Evolutionary conservation across 2,329 filamentous ascomycete genomes (phyloP), one percentile per base, ranked within the genome.

Genomic region (Pestalotiopsis sp.): DNA sequence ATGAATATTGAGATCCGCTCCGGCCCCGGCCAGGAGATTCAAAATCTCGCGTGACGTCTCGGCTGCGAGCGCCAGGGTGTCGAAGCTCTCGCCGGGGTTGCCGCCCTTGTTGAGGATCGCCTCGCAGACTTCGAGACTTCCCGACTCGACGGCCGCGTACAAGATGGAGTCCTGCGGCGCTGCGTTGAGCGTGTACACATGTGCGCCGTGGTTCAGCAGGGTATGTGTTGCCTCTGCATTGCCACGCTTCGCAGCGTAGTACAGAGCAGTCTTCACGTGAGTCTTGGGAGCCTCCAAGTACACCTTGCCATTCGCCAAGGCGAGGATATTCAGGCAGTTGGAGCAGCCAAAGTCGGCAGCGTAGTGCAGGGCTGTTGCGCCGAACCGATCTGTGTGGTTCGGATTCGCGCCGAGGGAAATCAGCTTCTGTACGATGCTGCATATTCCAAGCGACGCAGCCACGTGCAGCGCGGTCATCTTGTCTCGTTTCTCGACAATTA

Each of bases 321-420:
- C 57, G 36, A 70, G 69, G 9, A 69, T 61, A n/a, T 61, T 17
- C 1, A 70, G 31, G 27, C 67, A 70, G 20, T 23, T 45, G 5
- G 67, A 27, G 23, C 69, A 70, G 31, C 69, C 69, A 58, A 70
- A 69, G 23, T 70, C 69, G 23, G 69, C 69, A n/a, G 69, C 69
- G 25, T 69, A 70, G 57, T 70, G 69, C 56, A 70, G 49, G 17
- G 69, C 64, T 39, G 69, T 70, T 9, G 58, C 38, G 4, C 64
- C 66, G n/a, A 59, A 67, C 11, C 61, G 64, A 39, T 70, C 69
- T 45, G 31, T 2, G 25, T 27, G 57, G 7, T 70, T 70, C 23
- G 67, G 64, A 14, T 52, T 69, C 14, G 69, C 69, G 3, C 69
- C 69, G 3, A 65, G 17, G 11, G 64, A 57, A 14, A 69, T 36